Percentiles rank a stretch among this genome's conserved stretches.
Conservation (phyloP, 805 yeast species). For the Ogataea kodamae region DNA sequence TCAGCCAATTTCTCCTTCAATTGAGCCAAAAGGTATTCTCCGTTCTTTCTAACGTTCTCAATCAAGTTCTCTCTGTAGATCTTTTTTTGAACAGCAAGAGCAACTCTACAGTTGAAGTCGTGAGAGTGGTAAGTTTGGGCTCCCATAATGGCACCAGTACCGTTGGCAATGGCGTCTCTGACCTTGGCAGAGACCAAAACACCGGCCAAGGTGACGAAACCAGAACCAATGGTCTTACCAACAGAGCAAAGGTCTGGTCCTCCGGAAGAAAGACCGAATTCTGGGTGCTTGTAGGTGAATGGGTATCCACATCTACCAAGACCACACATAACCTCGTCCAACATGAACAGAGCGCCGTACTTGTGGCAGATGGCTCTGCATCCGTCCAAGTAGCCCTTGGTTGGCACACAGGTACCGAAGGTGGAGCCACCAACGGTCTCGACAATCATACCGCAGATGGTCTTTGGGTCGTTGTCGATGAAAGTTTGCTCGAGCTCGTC, state of each 20-base stretch:
- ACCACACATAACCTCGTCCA: constrained; percentile 60
- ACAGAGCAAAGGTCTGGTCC: constrained; percentile 48
- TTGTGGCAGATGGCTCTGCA: constrained; percentile 46
- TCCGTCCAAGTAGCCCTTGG: constrained; percentile 46
- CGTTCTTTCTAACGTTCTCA: constrained; percentile 42
- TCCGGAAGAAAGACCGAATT: constrained; percentile 38
- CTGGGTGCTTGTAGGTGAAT: constrained; percentile 43
- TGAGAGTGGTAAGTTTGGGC: constrained; percentile 53
- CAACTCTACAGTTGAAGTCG: constrained; percentile 45
- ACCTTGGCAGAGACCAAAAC: constrained; percentile 40
- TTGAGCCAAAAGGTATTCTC: constrained; percentile 39
- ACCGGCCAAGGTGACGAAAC: constrained; percentile 49
- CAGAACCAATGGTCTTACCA: constrained; percentile 50
- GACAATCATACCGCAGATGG: constrained; percentile 40
- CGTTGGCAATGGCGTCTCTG: constrained; percentile 36
- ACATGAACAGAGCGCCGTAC: constrained; percentile 46
- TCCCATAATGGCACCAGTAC: constrained; percentile 40
- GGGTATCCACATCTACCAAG: constrained; percentile 47
- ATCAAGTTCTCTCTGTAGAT: constrained; percentile 33
- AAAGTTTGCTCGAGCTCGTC: constrained; percentile 42
- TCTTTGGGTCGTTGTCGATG: constrained; percentile 41
- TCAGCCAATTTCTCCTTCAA: constrained; percentile 36
- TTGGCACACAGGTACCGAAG: constrained; percentile 42
- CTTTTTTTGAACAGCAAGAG: constrained; percentile 44
- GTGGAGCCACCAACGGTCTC: constrained; percentile 49